Conservation (phyloP, 805 yeast genomes). For the Pichia sporocuriosa region DNA sequence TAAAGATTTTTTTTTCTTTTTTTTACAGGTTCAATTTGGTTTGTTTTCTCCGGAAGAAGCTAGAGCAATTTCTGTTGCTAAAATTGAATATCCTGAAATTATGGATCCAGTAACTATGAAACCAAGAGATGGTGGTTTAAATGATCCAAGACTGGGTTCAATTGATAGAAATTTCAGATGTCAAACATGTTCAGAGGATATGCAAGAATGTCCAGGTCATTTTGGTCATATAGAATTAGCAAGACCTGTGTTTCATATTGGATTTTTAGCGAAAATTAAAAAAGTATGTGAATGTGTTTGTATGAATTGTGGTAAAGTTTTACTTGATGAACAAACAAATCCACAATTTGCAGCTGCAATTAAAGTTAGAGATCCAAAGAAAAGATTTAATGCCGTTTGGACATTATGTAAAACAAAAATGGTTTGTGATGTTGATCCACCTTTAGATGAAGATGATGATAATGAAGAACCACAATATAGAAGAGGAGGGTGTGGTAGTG, state of each 20-base stretch:
- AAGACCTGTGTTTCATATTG: slow-evolving; percentile 97
- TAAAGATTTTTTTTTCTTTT: slow-evolving; percentile 9
- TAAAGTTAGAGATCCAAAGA: slow-evolving; percentile 86
- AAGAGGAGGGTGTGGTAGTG: slow-evolving; percentile 97
- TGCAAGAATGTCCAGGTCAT: slow-evolving; percentile 99
- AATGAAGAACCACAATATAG: slow-evolving; percentile 30
- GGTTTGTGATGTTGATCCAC: slow-evolving; percentile 91
- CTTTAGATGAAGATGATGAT: slow-evolving; percentile 48
- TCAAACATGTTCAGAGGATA: slow-evolving; percentile 98
- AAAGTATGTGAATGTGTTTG: slow-evolving; percentile 95
- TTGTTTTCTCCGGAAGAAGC: slow-evolving; percentile 95
- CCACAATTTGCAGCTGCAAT: slow-evolving; percentile 82
- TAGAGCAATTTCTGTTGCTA: slow-evolving; percentile 95
- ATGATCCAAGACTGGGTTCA: slow-evolving; percentile 95
- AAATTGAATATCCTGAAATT: slow-evolving; percentile 98
- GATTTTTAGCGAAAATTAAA: slow-evolving; percentile 87
- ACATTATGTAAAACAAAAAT: slow-evolving; percentile 81
- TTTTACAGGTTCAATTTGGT: slow-evolving; percentile 78
- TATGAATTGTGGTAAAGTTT: slow-evolving; percentile 95
- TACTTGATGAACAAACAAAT: slow-evolving; percentile 72
- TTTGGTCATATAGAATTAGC: slow-evolving; percentile 98
- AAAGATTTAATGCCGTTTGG: slow-evolving; percentile 97
- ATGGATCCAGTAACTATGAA: slow-evolving; percentile 95
- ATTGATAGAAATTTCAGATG: slow-evolving; percentile 96
- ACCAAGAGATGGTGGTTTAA: slow-evolving; percentile 94